phyloP scores from a whole-genome alignment of 2,329 filamentous ascomycete species.

The Ceratocystis cacaofunesta region DNA sequence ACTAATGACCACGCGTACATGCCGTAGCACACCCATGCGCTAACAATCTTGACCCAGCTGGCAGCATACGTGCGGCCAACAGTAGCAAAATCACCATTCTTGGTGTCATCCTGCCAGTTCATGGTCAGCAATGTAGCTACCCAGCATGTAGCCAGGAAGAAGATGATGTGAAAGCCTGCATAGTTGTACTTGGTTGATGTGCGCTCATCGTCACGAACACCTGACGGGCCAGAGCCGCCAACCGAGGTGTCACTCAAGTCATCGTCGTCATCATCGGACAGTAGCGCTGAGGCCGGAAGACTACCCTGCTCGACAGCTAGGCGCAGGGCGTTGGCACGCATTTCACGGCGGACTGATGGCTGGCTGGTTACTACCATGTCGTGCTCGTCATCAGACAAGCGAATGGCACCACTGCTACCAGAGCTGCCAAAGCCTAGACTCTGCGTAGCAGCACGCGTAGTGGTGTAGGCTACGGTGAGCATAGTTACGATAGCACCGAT shows the following conservation, averaged over 20 bases:
- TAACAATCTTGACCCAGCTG: conserved; percentile 98
- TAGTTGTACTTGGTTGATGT: conserved; percentile 91
- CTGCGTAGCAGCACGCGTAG: conserved; percentile 87
- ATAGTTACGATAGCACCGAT: conserved; percentile 92
- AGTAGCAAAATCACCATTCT: conserved; percentile 65
- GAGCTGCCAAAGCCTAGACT: conserved; percentile 55
- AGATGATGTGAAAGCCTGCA: conserved; percentile 89
- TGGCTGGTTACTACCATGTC: conserved; percentile 69
- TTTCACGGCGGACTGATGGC: conserved; percentile 64
- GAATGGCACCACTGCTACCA: conserved; percentile 22
- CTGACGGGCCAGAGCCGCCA: conserved; percentile 24
- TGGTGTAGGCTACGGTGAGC: conserved; percentile 93
- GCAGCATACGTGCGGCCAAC: conserved; percentile 94
- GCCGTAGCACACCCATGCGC: conserved; percentile 88
- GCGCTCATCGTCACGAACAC: conserved; percentile 73
- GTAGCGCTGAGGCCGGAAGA: conserved; percentile 75
- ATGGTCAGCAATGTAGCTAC: conserved; percentile 76
- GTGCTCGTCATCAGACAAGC: conserved; percentile 54
- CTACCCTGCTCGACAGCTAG: conserved; percentile 86
- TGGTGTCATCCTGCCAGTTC: conserved; percentile 45
- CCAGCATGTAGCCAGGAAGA: conserved; percentile 92
- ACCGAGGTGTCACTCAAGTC: conserved; percentile 35
- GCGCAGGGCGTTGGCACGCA: conserved; percentile 82
- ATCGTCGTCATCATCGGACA: conserved; percentile 54
- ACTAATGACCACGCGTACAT: conserved; percentile 90